Base-by-base conservation (phyloP, 2,329 filamentous ascomycete genomes). In the Aspergillus clavatus region DNA sequence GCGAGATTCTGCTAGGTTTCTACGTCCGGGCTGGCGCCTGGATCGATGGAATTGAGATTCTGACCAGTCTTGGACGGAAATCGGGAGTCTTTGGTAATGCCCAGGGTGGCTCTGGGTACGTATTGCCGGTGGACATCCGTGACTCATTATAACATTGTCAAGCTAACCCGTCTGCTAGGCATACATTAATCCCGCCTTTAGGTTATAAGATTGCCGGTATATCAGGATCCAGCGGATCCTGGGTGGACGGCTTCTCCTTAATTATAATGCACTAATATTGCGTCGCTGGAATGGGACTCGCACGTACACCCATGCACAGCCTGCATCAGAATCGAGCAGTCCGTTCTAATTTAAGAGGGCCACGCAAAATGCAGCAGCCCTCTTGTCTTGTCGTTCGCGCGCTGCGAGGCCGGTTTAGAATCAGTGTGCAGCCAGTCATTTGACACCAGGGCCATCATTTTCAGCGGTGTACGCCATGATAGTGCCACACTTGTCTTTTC, bases 131-230 rank as follows among this genome's bases (percentile, higher is more conserved):
- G 21, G 19, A 38, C 33, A 27, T 7, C 37, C 4, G 3, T 4
- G 29, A 16, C 31, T 46, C n/a, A n/a, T 52, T 22, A 7, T 29
- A 40, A 12, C 31, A 5, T 18, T 21, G 27, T 22, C 11, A 7
- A 41, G 24, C 51, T 57, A 40, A 58, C 45, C 18, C 19, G 14
- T 19, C 14, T 44, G 6, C 19, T 56, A 96, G 91, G 52, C 85
- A 90, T 66, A 93, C 84, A 26, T 76, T 98, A 49, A 87, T 97
- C 56, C 89, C 91, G 41, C 93, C 93, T 8, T 78, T 86, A 55
- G 91, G 91, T 39, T 96, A 93, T 70, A 87, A 78, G 54, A 84
- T 97, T 61, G 90, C 87, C 50, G 93, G 93, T 47, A 78, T 97
- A 52, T 86, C 87, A 8, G 93, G 93, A 45, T 87, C 86, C 41